Evolutionary conservation across 2,329 filamentous ascomycete genomes (phyloP), one percentile per base, ranked within the genome.

Genomic region (Fusarium brachygibbosum): DNA sequence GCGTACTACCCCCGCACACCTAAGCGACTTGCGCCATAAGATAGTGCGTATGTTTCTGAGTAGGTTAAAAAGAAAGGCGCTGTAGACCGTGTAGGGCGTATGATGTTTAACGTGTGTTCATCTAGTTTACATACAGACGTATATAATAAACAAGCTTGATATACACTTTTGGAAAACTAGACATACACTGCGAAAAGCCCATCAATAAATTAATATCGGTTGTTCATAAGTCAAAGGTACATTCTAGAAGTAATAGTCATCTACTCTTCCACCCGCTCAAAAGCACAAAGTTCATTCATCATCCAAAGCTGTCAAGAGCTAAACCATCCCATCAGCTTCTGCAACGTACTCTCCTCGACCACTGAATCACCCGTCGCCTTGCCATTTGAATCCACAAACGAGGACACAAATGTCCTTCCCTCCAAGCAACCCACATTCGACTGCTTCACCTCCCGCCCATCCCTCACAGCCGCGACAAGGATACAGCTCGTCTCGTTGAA

Each of bases 1-100:
- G 81, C 81, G 42, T 88, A 85, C 73, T 90, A 88, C 76, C 87
- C 87, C 11, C 80, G 87, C 42, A 90, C 87, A 13, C 87, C 87
- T 7, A 89, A 88, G 83, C 82, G 87, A 60, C 77, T 89, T 72
- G 73, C 83, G 60, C 87, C 87, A 66, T 89, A 59, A 62, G 51
- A 37, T 19, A 45, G 37, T 32, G 44, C 11, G 28, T 21, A 4
- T 16, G 11, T 29, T 16, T 31, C 17, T 31, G 42, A 38, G 9
- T 44, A 48, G 5, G 17, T 35, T 34, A 25, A 49, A 49, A 51
- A 38, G 23, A 28, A 28, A 17, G n/a, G 31, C 17, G 32, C 23
- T 48, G 52, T 55, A 25, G 35, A 12, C 34, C 9, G n/a, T 48
- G 31, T 49, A 55, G n/a, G 49, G 49, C 37, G 37, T 38, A 51